A percentile compares a stretch with the other conserved stretches of the same genome.
phyloP scores from a whole-genome alignment of 75 land plant genomes.

The Chamaecyparis obtusa region DNA sequence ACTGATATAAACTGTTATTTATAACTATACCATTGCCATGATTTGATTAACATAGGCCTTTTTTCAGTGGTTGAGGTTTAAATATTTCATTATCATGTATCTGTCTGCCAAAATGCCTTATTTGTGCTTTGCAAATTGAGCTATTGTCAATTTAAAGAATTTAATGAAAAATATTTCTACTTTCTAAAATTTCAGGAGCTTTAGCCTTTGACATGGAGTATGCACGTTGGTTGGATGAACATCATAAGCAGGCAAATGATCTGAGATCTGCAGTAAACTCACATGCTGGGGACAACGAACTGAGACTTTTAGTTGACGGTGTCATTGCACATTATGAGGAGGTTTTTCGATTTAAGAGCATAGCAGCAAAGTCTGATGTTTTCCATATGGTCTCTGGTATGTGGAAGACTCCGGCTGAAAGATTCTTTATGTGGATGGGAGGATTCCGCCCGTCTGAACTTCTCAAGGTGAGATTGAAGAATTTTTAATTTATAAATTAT shows the following conservation, averaged over 20 bases:
- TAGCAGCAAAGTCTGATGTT: constrained; percentile 69
- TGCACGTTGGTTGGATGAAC: constrained; percentile 66
- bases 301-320: constrained; percentile 50
- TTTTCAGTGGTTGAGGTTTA: not conserved
- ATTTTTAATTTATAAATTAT: not conserved
- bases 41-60: not conserved
- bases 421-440: constrained; percentile 72
- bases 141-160: not conserved
- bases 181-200: constrained; percentile 33
- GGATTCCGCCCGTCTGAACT: constrained; percentile 77
- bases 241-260: constrained; percentile 51
- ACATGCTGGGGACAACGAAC: constrained; percentile 57
- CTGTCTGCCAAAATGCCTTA: not conserved
- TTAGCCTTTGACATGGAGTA: constrained; percentile 63
- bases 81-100: not conserved
- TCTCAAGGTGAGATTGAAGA: constrained; percentile 44
- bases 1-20: not conserved
- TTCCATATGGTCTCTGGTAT: constrained; percentile 69
- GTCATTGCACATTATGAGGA: constrained; percentile 64
- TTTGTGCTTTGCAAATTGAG: not conserved
- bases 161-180: not conserved
- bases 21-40: not conserved
- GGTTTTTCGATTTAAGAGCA: constrained; percentile 54
- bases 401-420: constrained; percentile 79
- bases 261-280: constrained; percentile 51